Evolutionary conservation across 441 rosid genomes (phyloP).

Genomic region (Hura crepitans): DNA sequence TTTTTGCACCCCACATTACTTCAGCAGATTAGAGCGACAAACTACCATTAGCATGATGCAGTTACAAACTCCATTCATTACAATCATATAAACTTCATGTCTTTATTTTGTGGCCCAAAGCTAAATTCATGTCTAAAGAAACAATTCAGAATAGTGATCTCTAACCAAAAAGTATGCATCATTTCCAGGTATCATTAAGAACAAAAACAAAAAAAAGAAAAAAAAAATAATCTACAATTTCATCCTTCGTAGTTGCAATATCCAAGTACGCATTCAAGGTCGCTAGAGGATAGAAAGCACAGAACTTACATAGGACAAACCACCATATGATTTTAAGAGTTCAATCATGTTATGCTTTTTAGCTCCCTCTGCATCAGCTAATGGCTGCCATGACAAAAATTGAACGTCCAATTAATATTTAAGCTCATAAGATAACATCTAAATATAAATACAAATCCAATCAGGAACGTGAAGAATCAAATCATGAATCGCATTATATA

Average conservation of each 20-base stretch:
- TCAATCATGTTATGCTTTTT: constrained; percentile 70
- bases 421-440: neutral
- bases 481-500: constrained; percentile 1
- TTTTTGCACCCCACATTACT: too few relatives aligned
- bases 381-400: constrained; percentile 49
- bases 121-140: neutral
- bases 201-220: neutral
- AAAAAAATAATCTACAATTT: neutral
- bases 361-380: constrained; percentile 99
- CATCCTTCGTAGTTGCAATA: neutral
- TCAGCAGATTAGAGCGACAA: too few relatives aligned
- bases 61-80: too few relatives aligned
- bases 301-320: constrained; percentile 71
- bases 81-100: too few relatives aligned
- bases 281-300: neutral
- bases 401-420: neutral
- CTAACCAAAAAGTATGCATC: neutral
- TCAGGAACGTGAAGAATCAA: constrained; percentile 4
- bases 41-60: too few relatives aligned
- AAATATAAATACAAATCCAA: neutral
- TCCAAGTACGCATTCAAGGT: too few relatives aligned
- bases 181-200: neutral
- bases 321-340: constrained; percentile 74
- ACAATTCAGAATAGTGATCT: neutral
- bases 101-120: neutral